Conservation (phyloP, 1,284 basidiomycete species). For the Boletellus sp. region DNA sequence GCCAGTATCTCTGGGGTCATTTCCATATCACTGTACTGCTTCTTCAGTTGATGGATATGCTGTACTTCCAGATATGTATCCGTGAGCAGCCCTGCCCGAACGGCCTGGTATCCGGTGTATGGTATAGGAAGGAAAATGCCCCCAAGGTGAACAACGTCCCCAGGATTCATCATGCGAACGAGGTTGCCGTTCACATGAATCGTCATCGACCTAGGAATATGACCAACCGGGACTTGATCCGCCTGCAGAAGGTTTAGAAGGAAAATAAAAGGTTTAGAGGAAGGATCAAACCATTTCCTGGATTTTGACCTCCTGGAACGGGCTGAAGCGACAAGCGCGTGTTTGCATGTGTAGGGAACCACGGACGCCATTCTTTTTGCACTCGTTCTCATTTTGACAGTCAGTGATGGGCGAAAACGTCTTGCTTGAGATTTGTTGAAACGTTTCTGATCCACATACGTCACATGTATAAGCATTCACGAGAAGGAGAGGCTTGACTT, state of each 20-base stretch:
- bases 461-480: slow-evolving; percentile 99
- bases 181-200: slow-evolving; percentile 89
- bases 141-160: slow-evolving; percentile 91
- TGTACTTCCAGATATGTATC: slow-evolving; percentile 97
- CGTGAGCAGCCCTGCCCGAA: slow-evolving; percentile 92
- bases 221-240: slow-evolving; percentile 98
- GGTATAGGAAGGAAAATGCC: slow-evolving; percentile 89
- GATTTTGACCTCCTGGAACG: slow-evolving; percentile 98
- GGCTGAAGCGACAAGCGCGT: slow-evolving; percentile 92
- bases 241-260: slow-evolving; percentile 51
- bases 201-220: slow-evolving; percentile 98
- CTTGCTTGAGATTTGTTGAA: slow-evolving; percentile 95
- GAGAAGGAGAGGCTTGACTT: slow-evolving; percentile 95
- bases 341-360: slow-evolving; percentile 98
- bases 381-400: slow-evolving; percentile 81
- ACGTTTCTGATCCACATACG: slow-evolving; percentile 96
- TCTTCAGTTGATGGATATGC: slow-evolving; percentile 91
- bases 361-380: slow-evolving; percentile 82
- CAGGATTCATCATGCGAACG: slow-evolving; percentile 90
- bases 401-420: slow-evolving; percentile 87
- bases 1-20: slow-evolving; percentile 81
- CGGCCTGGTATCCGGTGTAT: slow-evolving; percentile 84
- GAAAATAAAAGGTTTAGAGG: not conserved
- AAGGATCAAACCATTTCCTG: slow-evolving; percentile 85
- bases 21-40: slow-evolving; percentile 95